Base-by-base conservation (phyloP, 352 stramenopile species). In the Stramenopiles sp. region DNA sequence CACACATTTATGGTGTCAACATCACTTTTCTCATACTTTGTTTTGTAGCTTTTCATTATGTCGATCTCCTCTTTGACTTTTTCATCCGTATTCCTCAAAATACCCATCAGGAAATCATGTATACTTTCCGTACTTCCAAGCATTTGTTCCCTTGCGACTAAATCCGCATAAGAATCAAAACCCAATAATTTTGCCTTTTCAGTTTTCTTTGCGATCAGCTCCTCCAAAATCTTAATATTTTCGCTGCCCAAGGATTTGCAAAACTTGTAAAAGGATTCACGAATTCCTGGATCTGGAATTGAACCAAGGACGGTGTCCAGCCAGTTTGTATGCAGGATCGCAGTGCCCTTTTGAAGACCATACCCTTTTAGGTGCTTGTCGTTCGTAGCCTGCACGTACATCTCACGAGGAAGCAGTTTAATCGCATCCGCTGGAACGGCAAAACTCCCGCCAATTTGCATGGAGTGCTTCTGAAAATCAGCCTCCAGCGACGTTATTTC, bases 81-180 rank as follows among this genome's bases (percentile, higher is more conserved):
- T 55, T 27, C 83, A 83, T 7, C 80, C 33, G 7, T 75, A 30
- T 55, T 39, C 44, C 25, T 32, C 30, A 67, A 81, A 82, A 84
- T 29, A 27, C 71, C 71, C 8, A 33, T 8, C 8, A 78, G 71
- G 22, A 78, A 78, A 14, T 31, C 4, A 14, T 33, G 4, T 14
- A 78, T 78, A 33, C 8, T 4, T 33, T 78, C 71, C 31, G 4
- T 78, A 8, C 30, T 33, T 4, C 71, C 71, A 14, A 78, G 8
- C 71, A 78, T 78, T 33, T 78, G 71, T 14, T 78, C 71, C 22
- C 14, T 78, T 78, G 71, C 30, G 30, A 88, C 85, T 55, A 86
- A 81, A 82, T 97, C 89, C 0, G 90, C 90, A 80, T 95, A 98
- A 7, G 90, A 94, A 31, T 88, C 71, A 82, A 96, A 98, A 0